phyloP scores from a whole-genome alignment of 2,329 filamentous ascomycete genomes.

The Fusarium luffae region DNA sequence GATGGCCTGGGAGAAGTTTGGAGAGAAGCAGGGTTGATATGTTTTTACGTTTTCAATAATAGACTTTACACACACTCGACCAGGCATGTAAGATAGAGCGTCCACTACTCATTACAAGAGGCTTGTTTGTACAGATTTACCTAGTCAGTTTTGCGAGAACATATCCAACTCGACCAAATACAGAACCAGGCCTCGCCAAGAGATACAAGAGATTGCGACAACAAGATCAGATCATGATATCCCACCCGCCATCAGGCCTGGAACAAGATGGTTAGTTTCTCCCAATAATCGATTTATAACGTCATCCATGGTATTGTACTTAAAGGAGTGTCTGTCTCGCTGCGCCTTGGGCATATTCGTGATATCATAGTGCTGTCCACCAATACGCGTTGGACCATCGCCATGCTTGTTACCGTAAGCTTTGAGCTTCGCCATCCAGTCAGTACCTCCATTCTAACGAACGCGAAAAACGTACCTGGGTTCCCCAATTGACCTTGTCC shows the following conservation, averaged over 20 bases:
- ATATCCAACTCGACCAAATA: background rate
- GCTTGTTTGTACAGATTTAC: background rate
- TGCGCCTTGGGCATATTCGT: constrained; percentile 5
- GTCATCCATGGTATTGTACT: background rate
- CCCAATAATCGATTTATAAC: background rate
- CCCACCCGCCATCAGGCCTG: background rate
- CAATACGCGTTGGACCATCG: background rate
- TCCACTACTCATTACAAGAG: background rate
- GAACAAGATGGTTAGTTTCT: background rate
- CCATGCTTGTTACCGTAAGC: background rate
- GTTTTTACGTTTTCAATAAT: background rate
- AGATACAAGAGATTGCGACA: background rate
- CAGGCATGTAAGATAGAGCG: background rate
- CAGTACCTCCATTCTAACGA: background rate
- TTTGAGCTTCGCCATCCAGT: background rate
- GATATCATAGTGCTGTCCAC: constrained; percentile 15
- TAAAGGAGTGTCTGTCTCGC: background rate
- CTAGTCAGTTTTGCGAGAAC: background rate
- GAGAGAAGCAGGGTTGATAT: background rate
- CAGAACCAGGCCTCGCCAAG: too few relatives aligned
- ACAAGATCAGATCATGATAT: background rate
- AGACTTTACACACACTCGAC: background rate
- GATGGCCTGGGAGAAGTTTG: background rate
- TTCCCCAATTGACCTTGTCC: constrained; percentile 14
- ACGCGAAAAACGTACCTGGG: background rate